Evolutionary conservation across 2,329 filamentous ascomycete genomes (phyloP).

Genomic region (Penicillium sp.): DNA sequence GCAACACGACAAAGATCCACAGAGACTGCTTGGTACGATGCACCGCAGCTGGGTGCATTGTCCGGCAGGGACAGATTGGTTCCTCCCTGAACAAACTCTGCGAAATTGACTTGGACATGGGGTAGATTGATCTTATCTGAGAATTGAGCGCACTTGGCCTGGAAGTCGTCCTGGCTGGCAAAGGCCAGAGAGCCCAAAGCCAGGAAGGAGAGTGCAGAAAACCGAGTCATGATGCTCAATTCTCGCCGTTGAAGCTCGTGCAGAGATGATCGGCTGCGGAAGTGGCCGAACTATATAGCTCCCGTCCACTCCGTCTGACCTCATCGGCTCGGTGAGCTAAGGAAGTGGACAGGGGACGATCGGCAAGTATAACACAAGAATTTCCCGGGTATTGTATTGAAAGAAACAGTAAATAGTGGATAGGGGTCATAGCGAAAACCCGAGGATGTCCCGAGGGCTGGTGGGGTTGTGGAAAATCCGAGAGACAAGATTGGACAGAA

Average conservation of each 20-base stretch:
- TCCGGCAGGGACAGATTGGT: constrained; percentile 42
- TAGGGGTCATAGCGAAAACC: not conserved
- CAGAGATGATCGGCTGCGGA: not conserved
- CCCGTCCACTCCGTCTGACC: not conserved
- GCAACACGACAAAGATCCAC: constrained; percentile 45
- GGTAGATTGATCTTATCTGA: constrained; percentile 28
- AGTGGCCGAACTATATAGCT: constrained; percentile 6
- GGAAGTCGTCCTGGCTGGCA: constrained; percentile 27
- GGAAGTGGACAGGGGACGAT: not conserved
- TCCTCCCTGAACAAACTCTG: constrained; percentile 36
- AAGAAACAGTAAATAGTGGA: not conserved
- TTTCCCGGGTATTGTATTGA: constrained; percentile 1
- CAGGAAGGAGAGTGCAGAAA: constrained; percentile 7
- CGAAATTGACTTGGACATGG: constrained; percentile 33
- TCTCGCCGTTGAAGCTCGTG: not conserved
- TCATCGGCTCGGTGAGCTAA: not conserved
- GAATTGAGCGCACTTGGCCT: constrained; percentile 27
- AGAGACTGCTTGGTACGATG: constrained; percentile 35
- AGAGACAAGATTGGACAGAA: not conserved
- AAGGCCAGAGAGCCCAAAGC: constrained; percentile 20
- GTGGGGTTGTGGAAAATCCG: not conserved
- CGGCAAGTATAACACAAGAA: constrained; percentile 6
- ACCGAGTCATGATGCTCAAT: not conserved
- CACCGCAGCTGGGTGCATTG: constrained; percentile 38
- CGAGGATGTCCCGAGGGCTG: constrained; percentile 6